Base-by-base conservation (phyloP, 208 protist species). In the Novymonas esmeraldas region DNA sequence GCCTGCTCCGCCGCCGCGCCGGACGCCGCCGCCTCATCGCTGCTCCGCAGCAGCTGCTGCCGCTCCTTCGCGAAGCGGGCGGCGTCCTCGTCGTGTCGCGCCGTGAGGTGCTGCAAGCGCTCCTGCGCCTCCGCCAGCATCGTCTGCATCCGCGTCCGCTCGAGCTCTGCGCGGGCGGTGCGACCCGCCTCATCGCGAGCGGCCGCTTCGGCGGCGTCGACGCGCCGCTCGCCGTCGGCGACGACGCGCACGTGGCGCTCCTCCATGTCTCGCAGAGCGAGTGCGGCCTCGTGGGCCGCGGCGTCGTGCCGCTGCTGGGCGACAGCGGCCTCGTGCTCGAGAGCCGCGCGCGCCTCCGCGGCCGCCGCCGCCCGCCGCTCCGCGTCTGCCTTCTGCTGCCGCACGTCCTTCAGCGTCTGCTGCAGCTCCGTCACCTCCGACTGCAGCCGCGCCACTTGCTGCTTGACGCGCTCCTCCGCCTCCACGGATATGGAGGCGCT, bases 101-200 rank as follows among this genome's bases (percentile, higher is more conserved):
- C 45, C 24, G 52, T 73, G 22, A 73, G 41, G 39, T 73, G 59
- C 74, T 94, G 84, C 42, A 94, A 31, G 10, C 78, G 80, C 62
- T 84, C 76, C 45, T 91, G 78, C 9, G 72, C 50, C 39, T 89
- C 84, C 18, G 82, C 59, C n/a, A 94, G 73, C 48, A 70, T 78
- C 0, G 73, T 59, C 39, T 94, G 88, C 26, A 94, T 65, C 28
- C 74, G 66, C 18, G 82, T 82, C 39, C 81, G 80, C 64, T 94
- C 88, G 49, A 88, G 42, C 48, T 91, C 88, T 36, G 83, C 60
- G 34, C 66, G 72, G 13, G 63, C 70, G 18, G 73, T 70, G 14
- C 77, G 67, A 1, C 64, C 76, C 20, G 65, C 61, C 51, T 94
- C 82, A 52, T 83, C 83, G 0, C 85, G 82, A 3, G 88, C 71